Evolutionary conservation across 2,329 filamentous ascomycete genomes (phyloP), one percentile per base, ranked within the genome.

Genomic region (Phaeosphaeria sp.): DNA sequence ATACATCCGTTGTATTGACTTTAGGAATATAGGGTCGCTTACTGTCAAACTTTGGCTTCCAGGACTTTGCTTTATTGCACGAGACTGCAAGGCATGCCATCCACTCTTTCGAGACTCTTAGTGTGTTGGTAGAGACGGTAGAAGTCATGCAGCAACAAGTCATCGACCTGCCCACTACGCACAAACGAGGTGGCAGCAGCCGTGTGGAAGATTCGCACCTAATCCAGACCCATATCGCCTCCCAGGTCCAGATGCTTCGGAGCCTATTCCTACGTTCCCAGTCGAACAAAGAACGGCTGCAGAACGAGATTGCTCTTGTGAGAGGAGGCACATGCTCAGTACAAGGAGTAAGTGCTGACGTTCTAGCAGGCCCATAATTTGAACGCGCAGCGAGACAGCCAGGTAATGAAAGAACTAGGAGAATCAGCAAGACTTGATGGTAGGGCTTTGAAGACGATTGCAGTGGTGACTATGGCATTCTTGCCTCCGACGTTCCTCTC

Each of bases 391-490:
- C 55, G 58, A 15, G 63, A 67, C 39, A 64, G 59, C 18, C 54
- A 56, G 30, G 50, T 58, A 5, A 65, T 67, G 66, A 59, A 46
- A n/a, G 46, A 23, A 1, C 46, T 69, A 2, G 59, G 66, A 21
- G 54, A 54, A 13, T 63, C 65, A 51, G 55, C 63, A 17, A 63
- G 43, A 27, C 27, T 23, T 1, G 65, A 67, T 49, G 65, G 65
- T 43, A 21, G 49, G 2, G 60, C 62, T 7, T 59, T 67, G 65
- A 55, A 44, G 43, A 65, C 60, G 1, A 62, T 68, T 21, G 60
- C 66, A 2, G 50, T 66, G 6, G 63, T 68, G 6, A 66, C 58
- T 2, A 67, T 69, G 62, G 60, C 59, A 3, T 67, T 67, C n/a
- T 46, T 67, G 20, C 65, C 66, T 0, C 59, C 63, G 9, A 67